These are phyloP conservation scores for Vishniacozyma victoriae DNA, from an alignment of 768 basidiomycete genomes.

Conservation along the genomic window DNA sequence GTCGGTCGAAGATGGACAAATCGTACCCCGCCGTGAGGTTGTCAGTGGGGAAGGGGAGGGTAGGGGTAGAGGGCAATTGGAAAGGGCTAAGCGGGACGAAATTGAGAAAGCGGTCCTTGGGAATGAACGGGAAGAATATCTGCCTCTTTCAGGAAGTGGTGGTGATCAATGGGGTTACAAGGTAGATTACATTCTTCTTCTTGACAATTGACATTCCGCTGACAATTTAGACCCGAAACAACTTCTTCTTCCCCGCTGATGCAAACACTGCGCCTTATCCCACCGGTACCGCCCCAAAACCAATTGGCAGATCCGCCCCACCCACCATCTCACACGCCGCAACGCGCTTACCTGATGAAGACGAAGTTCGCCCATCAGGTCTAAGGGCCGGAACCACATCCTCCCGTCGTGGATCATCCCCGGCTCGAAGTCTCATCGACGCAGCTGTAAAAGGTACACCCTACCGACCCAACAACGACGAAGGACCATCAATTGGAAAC, in stretches of 20 bases:
- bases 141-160: slow-evolving; percentile 29
- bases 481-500: slow-evolving; percentile 50
- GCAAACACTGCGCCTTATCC: slow-evolving; percentile 76
- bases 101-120: slow-evolving; percentile 34
- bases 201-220: slow-evolving; percentile 5
- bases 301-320: slow-evolving; percentile 15
- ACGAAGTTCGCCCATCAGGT: slow-evolving; percentile 49
- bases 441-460: slow-evolving; percentile 90
- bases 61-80: slow-evolving; percentile 29
- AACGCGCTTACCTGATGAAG: slow-evolving; percentile 64
- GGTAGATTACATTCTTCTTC: slow-evolving; percentile 15
- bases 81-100: slow-evolving; percentile 11
- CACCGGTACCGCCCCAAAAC: slow-evolving; percentile 10
- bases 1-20: slow-evolving; percentile 28
- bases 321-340: slow-evolving; percentile 65
- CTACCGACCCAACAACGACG: slow-evolving; percentile 57
- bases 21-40: slow-evolving; percentile 39
- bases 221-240: slow-evolving; percentile 69
- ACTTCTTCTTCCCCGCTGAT: slow-evolving; percentile 91
- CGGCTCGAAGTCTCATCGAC: slow-evolving; percentile 79
- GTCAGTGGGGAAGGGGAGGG: slow-evolving; percentile 28
- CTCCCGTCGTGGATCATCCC: slow-evolving; percentile 59
- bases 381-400: slow-evolving; percentile 8
- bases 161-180: slow-evolving; percentile 42
- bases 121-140: slow-evolving; percentile 18